Evolutionary conservation across 2,329 filamentous ascomycete species (phyloP).

Genomic region (Nectriaceae sp.): DNA sequence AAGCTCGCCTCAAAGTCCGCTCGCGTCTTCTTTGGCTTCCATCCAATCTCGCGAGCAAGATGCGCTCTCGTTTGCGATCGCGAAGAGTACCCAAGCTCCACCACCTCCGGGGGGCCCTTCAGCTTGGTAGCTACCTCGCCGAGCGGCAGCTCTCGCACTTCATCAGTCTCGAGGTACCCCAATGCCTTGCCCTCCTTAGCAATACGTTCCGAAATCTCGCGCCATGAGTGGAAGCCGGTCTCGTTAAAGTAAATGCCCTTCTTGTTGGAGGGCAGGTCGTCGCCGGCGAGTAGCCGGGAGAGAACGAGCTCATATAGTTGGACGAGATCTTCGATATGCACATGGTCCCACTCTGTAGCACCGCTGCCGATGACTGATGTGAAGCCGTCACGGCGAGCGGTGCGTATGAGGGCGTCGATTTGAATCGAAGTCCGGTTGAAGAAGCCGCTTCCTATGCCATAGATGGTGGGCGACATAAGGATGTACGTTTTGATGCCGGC

Average conservation of each 20-base stretch:
- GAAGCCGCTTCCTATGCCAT: conserved; percentile 43
- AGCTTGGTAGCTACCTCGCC: conserved; percentile 24
- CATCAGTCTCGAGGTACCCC: conserved; percentile 31
- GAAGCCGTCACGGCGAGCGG: conserved; percentile 26
- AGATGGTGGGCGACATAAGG: conserved; percentile 50
- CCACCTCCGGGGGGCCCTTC: conserved; percentile 21
- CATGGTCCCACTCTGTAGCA: conserved; percentile 40
- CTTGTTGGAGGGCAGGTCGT: conserved; percentile 36
- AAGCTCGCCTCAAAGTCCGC: conserved; percentile 28
- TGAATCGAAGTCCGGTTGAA: conserved; percentile 44
- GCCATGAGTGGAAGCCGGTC: conserved; percentile 42
- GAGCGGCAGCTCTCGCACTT: conserved; percentile 29
- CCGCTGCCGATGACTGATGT: conserved; percentile 37
- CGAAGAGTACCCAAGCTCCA: conserved; percentile 37
- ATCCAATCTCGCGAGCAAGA: conserved; percentile 30
- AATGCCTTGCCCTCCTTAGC: conserved; percentile 33
- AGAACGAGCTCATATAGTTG: conserved; percentile 43
- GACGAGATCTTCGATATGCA: conserved; percentile 47
- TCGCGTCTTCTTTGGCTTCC: conserved; percentile 34
- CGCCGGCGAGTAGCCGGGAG: conserved; percentile 32
- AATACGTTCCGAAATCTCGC: conserved; percentile 37
- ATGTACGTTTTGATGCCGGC: conserved; percentile 45
- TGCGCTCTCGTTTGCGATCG: conserved; percentile 24
- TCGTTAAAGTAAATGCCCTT: conserved; percentile 45
- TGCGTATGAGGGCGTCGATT: conserved; percentile 36